phyloP scores from a whole-genome alignment of 1,284 basidiomycete species.

The Fomitopsis schrenkii region DNA sequence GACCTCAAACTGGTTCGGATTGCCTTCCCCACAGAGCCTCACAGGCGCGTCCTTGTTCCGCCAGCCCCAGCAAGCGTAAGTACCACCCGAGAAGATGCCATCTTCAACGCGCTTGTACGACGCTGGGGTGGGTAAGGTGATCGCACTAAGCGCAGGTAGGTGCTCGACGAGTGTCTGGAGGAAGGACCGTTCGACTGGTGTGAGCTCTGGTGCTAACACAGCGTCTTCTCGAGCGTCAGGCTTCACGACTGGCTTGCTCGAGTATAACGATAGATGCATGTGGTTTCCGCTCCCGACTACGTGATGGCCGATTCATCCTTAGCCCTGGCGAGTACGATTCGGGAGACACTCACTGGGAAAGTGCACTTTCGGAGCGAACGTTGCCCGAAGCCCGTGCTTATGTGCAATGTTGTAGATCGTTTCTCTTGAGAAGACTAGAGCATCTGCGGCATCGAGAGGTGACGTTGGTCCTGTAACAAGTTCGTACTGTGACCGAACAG shows the following conservation, averaged over 20 bases:
- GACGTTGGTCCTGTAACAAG: conserved; percentile 60
- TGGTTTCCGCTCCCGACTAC: conserved; percentile 58
- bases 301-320: background rate
- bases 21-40: conserved; percentile 50
- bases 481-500: conserved; percentile 43
- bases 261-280: conserved; percentile 57
- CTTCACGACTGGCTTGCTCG: background rate
- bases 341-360: conserved; percentile 30
- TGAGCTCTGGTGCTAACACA: conserved; percentile 25
- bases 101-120: conserved; percentile 55
- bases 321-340: background rate
- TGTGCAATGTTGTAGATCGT: conserved; percentile 60
- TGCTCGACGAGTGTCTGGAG: conserved; percentile 42
- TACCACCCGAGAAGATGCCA: conserved; percentile 42
- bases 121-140: conserved; percentile 54
- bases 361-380: conserved; percentile 55
- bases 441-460: conserved; percentile 64
- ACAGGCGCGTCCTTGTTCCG: conserved; percentile 66
- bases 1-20: conserved; percentile 58
- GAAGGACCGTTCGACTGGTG: conserved; percentile 32
- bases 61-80: conserved; percentile 63
- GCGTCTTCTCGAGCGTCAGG: conserved; percentile 11
- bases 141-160: conserved; percentile 49
- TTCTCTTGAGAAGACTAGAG: conserved; percentile 61
- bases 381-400: conserved; percentile 63